Conservation (phyloP, 148 eudicot species). For the Heliosperma pusillum region DNA sequence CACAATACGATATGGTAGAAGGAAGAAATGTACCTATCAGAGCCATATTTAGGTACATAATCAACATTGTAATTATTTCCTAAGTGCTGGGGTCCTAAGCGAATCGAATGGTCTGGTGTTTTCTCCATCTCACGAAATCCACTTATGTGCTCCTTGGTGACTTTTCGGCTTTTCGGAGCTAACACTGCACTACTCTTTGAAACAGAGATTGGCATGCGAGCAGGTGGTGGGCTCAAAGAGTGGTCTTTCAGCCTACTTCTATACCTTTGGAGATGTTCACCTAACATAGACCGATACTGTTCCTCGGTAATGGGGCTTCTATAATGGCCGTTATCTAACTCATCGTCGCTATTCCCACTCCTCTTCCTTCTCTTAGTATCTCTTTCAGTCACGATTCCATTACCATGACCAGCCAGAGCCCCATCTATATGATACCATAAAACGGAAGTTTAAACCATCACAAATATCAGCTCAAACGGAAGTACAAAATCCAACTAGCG, state of each 20-base stretch:
- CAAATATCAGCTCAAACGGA: not conserved
- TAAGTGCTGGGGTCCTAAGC: constrained; percentile 37
- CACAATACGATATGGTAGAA: not conserved
- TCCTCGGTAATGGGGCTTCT: constrained; percentile 65
- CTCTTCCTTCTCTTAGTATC: constrained; percentile 61
- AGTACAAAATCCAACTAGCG: not conserved
- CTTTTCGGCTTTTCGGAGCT: constrained; percentile 49
- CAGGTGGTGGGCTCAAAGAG: constrained; percentile 50
- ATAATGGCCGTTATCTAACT: constrained; percentile 54
- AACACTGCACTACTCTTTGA: constrained; percentile 37
- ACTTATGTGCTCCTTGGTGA: constrained; percentile 45
- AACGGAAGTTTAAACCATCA: not conserved
- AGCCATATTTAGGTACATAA: constrained; percentile 46
- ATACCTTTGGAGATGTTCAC: constrained; percentile 83
- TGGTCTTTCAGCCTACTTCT: constrained; percentile 70
- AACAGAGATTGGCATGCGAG: constrained; percentile 40
- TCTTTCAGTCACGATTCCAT: constrained; percentile 59
- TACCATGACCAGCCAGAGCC: constrained; percentile 43
- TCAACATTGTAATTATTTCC: constrained; percentile 47
- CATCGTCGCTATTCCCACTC: constrained; percentile 59
- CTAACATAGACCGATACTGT: constrained; percentile 74
- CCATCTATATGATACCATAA: constrained; percentile 41
- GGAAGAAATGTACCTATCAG: constrained; percentile 53
- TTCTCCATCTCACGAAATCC: constrained; percentile 52
- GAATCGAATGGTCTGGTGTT: constrained; percentile 39